A percentile compares a stretch with the other conserved stretches of the same genome.
Conservation (phyloP, 2,329 filamentous ascomycete species). For the Zasmidium cellare region DNA sequence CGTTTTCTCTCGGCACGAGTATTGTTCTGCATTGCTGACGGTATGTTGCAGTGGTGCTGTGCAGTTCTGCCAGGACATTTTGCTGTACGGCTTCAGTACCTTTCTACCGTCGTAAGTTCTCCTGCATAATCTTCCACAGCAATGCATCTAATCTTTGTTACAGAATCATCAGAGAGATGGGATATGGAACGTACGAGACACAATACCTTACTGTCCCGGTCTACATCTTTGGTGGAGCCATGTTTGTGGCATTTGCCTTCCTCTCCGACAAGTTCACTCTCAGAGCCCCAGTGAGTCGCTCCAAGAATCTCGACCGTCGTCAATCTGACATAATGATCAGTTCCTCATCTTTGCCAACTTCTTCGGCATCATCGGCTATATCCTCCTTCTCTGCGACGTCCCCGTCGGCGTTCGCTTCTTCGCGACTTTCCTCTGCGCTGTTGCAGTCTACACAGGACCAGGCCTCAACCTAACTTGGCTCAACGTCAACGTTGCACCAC, state of each 20-base stretch:
- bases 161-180: conserved; percentile 31
- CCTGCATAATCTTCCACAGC: no score
- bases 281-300: background rate
- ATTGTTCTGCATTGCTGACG: background rate
- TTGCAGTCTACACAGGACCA: conserved; percentile 32
- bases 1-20: background rate
- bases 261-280: conserved; percentile 3
- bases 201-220: conserved; percentile 49
- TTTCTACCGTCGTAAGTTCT: background rate
- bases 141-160: no score
- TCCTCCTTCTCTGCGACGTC: conserved; percentile 23
- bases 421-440: conserved; percentile 27
- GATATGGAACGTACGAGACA: conserved; percentile 44
- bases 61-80: conserved; percentile 53
- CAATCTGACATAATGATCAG: background rate
- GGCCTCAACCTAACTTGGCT: conserved; percentile 52
- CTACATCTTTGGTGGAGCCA: conserved; percentile 33
- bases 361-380: conserved; percentile 67
- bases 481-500: conserved; percentile 49
- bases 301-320: background rate
- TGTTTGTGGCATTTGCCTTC: conserved; percentile 11
- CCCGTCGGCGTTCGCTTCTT: conserved; percentile 27
- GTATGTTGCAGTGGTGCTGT: conserved; percentile 39
- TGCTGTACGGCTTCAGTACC: conserved; percentile 44
- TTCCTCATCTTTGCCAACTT: conserved; percentile 11